Evolutionary conservation across 345 rosid genomes (phyloP).

Genomic region (Camelina neglecta): DNA sequence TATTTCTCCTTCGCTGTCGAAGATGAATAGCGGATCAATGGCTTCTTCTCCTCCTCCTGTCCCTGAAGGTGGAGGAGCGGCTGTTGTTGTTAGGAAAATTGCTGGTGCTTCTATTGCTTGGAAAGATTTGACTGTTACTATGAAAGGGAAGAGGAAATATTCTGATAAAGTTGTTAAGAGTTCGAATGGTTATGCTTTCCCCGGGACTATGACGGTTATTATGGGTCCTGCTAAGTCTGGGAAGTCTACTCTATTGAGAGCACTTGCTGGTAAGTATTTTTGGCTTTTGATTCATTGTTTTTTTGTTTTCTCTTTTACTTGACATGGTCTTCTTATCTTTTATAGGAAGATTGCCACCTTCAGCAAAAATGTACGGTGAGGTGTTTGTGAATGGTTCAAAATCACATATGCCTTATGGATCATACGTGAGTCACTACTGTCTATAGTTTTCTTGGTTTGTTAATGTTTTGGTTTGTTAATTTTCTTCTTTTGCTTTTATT

Average conservation of each 20-base stretch:
- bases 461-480: neutral
- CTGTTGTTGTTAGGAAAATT: slow-evolving; percentile 61
- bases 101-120: slow-evolving; percentile 93
- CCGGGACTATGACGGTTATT: slow-evolving; percentile 96
- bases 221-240: slow-evolving; percentile 99
- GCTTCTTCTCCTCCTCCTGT: slow-evolving; percentile 87
- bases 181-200: slow-evolving; percentile 94
- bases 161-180: slow-evolving; percentile 93
- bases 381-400: slow-evolving; percentile 84
- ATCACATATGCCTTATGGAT: slow-evolving; percentile 77
- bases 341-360: slow-evolving; percentile 79
- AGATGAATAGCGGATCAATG: slow-evolving; percentile 83
- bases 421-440: slow-evolving; percentile 70
- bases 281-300: neutral
- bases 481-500: slow-evolving; percentile 19
- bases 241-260: slow-evolving; percentile 88
- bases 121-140: slow-evolving; percentile 94
- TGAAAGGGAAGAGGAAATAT: slow-evolving; percentile 84
- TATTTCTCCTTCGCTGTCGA: slow-evolving; percentile 82
- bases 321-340: slow-evolving; percentile 32
- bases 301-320: neutral
- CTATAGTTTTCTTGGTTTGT: neutral
- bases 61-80: slow-evolving; percentile 54
- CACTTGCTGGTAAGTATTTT: slow-evolving; percentile 76
- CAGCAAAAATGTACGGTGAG: slow-evolving; percentile 86